Base-by-base conservation (phyloP, 1,139 yeast species). In the Pichia sp. region DNA sequence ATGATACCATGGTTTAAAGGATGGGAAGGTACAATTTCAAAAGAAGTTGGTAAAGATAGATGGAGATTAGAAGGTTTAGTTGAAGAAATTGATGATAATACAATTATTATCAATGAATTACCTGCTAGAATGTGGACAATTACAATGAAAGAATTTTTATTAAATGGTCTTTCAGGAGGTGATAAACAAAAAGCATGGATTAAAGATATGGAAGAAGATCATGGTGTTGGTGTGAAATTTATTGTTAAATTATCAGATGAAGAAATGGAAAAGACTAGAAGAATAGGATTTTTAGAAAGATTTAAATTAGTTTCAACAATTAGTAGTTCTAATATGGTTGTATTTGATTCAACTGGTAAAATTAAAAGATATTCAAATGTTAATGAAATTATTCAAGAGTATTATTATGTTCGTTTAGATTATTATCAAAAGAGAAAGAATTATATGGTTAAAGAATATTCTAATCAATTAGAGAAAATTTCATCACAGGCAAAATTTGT, bases 1-100 rank as follows among this genome's bases (percentile, higher is more conserved):
- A 80, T 94, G 90, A 63, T 67, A 3, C 99, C 99, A 0, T 94
- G 98, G 98, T 94, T 75, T 62, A 79, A 89, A 64, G 97, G 97
- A 20, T 94, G 97, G 97, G 81, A 79, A 39, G 99, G 99, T 40
- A 70, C 73, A 0, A 73, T 89, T 43, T 92, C 83, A 55, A 72
- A 75, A 52, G 54, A 51, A 34, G 65, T 74, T 35, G 81, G 76
- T 7, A 67, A 71, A 26, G 95, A 83, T 48, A 82, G 77, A 56
- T 94, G 74, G 64, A 78, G 80, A 55, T 77, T 87, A 50, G 76
- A 74, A 52, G 99, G 99, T 52, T 73, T 71, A 48, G 82, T 90
- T 57, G 90, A 85, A 57, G 89, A 87, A 62, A 61, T 85, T 43
- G 96, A 87, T 55, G 84, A 80, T 39, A 82, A 74, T 45, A 86